A percentile compares a stretch with the other conserved stretches of the same genome.
Conservation (phyloP, 257 asterid genomes). For the Solanum lycopersicoides region DNA sequence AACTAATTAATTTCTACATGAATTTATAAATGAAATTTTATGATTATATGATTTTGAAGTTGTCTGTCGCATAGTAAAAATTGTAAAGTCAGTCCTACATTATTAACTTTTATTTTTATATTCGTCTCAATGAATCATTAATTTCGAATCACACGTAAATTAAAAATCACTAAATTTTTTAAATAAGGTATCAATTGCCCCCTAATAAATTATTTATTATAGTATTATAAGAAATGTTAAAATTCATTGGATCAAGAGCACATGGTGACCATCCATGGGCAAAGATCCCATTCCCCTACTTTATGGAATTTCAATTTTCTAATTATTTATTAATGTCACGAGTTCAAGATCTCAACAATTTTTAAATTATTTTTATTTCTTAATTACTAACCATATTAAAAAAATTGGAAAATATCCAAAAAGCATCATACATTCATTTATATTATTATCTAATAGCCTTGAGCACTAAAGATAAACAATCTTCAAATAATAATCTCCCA, state of each 20-base stretch:
- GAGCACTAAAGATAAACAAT: not conserved
- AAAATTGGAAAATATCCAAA: not conserved
- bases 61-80: not conserved
- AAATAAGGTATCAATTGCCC: not conserved
- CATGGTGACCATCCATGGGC: not conserved
- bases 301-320: not conserved
- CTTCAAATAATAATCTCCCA: not conserved
- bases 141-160: not conserved
- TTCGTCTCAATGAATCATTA: fast-evolving
- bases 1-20: not conserved
- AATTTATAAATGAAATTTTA: not conserved
- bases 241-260: not conserved
- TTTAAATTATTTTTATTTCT: not conserved
- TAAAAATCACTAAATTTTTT: not conserved
- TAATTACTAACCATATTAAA: not conserved
- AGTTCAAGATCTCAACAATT: not conserved
- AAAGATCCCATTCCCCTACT: not conserved
- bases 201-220: not conserved
- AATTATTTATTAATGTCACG: not conserved
- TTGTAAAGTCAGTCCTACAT: not conserved
- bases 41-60: not conserved
- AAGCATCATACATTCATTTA: not conserved
- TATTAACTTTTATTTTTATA: not conserved
- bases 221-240: not conserved
- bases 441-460: not conserved